Evolutionary conservation across 75 land plant genomes (phyloP), one percentile per base, ranked within the genome.

Genomic region (Picea sitchensis): DNA sequence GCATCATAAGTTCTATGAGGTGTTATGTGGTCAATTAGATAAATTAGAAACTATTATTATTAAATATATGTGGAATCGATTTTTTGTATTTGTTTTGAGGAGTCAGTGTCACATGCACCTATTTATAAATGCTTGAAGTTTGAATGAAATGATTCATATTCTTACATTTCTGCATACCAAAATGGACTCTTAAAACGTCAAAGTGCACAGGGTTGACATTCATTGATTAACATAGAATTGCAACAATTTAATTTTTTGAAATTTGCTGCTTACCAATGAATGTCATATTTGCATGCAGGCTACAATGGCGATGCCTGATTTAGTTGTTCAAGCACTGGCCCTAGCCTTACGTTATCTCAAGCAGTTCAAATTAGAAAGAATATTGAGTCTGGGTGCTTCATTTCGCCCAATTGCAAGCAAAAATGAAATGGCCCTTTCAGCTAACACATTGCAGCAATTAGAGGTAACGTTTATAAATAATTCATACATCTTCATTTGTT

Each of bases 251-350:
- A 18, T 11, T 8, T 75, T 17, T 61, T 14, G 58, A 11, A 56
- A 41, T 62, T 61, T 80, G 59, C 21, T 44, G 14, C 74, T 71
- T 44, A 71, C 20, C 26, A n/a, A 71, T 71, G 74, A 20, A 71
- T 71, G 20, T n/a, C 26, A 51, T 51, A 51, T 51, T 11, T 12
- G 44, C 64, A 44, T 77, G 67, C 88, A 96, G 99, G 91, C 86
- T 75, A 83, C 95, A 38, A 86, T 93, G 90, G 76, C 86, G 6
- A 92, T 97, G 98, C 91, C 98, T 78, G 94, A 87, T 56, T 84
- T 97, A 81, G 90, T 88, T 58, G 79, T 93, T 38, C 94, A 90
- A 86, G 99, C 99, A 76, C 79, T 97, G 80, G 98, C 98, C 47
- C 83, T 94, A 57, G 82, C 89, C 36, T 84, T 91, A 63, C 86